Conservation (phyloP, 768 basidiomycete species). For the Lactifluus piperatus region DNA sequence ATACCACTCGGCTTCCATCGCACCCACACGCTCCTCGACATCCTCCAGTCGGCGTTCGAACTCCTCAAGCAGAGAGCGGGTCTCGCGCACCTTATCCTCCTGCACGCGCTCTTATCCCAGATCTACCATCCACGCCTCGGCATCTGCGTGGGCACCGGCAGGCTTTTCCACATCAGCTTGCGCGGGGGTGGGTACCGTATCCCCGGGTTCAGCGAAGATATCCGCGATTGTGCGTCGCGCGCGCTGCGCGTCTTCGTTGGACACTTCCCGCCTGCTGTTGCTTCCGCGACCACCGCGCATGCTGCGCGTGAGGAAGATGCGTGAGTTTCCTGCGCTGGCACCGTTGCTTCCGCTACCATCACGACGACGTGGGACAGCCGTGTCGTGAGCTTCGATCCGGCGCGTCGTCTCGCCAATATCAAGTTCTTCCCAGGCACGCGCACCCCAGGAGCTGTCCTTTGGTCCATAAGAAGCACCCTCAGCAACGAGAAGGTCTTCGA, state of each 20-base stretch:
- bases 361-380: background rate
- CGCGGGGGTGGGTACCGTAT: background rate
- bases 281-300: background rate
- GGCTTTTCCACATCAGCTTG: background rate
- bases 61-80: constrained; percentile 24
- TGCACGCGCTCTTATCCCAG: constrained; percentile 20
- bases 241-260: constrained; percentile 17
- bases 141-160: background rate
- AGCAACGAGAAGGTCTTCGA: constrained; percentile 26
- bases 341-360: constrained; percentile 18
- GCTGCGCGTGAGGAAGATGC: background rate
- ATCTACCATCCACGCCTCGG: too few relatives aligned
- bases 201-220: constrained; percentile 22
- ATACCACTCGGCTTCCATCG: too few relatives aligned
- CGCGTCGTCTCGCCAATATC: constrained; percentile 31
- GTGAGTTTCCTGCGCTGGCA: background rate
- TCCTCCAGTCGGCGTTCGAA: constrained; percentile 25
- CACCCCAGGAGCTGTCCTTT: constrained; percentile 26
- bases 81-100: constrained; percentile 21
- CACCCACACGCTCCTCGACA: constrained; percentile 26
- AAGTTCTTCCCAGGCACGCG: constrained; percentile 32
- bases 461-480: constrained; percentile 3
- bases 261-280: background rate
- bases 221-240: constrained; percentile 26
- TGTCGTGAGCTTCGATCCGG: constrained; percentile 21